Evolutionary conservation across 2,329 filamentous ascomycete genomes (phyloP), one percentile per base, ranked within the genome.

Genomic region (Ophiocordyceps camponoti-saundersi): DNA sequence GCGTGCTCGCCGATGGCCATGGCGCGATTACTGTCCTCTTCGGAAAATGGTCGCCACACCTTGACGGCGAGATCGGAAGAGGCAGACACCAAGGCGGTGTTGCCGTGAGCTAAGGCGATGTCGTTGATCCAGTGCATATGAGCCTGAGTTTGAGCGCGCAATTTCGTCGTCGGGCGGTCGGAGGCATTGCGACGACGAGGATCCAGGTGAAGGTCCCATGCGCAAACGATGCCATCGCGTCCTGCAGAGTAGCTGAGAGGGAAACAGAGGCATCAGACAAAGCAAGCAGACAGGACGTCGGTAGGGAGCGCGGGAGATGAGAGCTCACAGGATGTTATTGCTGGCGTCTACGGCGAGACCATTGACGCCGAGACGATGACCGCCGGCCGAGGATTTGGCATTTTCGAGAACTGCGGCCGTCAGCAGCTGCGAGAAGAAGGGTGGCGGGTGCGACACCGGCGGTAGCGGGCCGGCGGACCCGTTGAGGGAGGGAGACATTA

Each of bases 101-200:
- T 86, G 57, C 80, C 77, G 59, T 88, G 78, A 8, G 83, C 83
- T 47, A 95, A 75, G 21, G 80, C 77, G 52, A 95, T 85, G 62
- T 95, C 89, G 65, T 95, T 95, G 66, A 95, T 82, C 89, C 89
- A 95, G 64, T 94, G 87, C 45, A 87, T 95, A 63, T 95, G 89
- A 10, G 89, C 88, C 53, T 78, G 73, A 16, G 71, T 73, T 55
- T 79, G 76, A 41, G 73, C 64, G 49, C 77, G 75, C 59, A 82
- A 80, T 22, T 66, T 73, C 45, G 77, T 77, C 18, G 68, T 67
- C 42, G 68, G 58, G 53, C 64, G 30, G 46, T 59, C 52, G 45
- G 61, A 51, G 48, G 52, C 48, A 58, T 61, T 51, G 52, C 53
- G 48, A 46, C 57, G 53, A 44, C 67, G 67, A 52, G 85, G 70